phyloP scores from a whole-genome alignment of 2,329 filamentous ascomycete species.

The Calonectria leucothoes region DNA sequence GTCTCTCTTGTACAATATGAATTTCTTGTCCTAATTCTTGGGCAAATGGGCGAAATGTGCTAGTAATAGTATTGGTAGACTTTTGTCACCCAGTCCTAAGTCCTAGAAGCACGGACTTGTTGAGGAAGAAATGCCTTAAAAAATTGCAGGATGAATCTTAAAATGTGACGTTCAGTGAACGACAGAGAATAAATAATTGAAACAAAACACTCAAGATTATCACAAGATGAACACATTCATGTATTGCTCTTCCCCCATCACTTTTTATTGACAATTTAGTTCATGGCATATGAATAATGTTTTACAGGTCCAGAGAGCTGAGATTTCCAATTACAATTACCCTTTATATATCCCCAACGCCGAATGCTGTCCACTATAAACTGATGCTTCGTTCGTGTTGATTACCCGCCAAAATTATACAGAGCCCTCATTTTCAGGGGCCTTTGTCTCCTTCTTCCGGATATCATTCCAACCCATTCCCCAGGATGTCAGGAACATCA shows the following conservation, averaged over 20 bases:
- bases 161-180: too few species aligned
- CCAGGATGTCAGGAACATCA: constrained; percentile 49
- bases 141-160: too few species aligned
- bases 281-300: neutral
- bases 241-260: neutral
- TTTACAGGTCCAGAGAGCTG: neutral
- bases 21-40: too few species aligned
- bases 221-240: neutral
- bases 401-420: neutral
- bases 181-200: neutral
- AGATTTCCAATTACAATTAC: neutral
- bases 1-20: too few species aligned
- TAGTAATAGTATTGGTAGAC: neutral
- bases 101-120: too few species aligned
- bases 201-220: neutral
- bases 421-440: constrained; percentile 6
- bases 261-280: neutral
- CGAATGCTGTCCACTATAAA: neutral
- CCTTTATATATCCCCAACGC: neutral
- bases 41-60: neutral
- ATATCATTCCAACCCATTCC: constrained; percentile 61
- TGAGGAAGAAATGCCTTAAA: too few species aligned
- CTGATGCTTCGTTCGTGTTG: neutral
- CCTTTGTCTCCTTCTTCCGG: constrained; percentile 53
- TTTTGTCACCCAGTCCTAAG: too few species aligned